A percentile compares a stretch with the other conserved stretches of the same genome.
These are phyloP conservation scores for Mycena leptocephala DNA, from an alignment of 768 basidiomycete genomes.

Conservation along the genomic window DNA sequence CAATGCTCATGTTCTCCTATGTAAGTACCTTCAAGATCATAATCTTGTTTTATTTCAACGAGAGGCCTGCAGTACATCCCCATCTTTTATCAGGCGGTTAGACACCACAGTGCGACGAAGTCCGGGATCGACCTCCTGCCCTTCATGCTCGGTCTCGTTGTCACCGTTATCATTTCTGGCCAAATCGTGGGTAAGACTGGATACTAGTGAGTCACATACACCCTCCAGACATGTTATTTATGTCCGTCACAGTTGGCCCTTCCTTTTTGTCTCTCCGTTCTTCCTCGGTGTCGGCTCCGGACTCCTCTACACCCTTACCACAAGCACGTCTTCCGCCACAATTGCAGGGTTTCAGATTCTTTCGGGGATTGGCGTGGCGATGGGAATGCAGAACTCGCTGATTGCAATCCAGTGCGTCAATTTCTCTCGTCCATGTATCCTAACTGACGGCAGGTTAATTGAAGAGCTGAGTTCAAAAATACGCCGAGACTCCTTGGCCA, in stretches of 20 bases:
- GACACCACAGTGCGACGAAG: constrained; percentile 4
- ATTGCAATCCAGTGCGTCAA: neutral
- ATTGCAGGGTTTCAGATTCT: neutral
- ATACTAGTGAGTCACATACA: neutral
- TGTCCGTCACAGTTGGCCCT: neutral
- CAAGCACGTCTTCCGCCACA: neutral
- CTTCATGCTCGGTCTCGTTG: constrained; percentile 4
- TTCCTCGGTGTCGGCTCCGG: neutral
- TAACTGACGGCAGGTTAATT: neutral
- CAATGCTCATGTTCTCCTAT: neutral
- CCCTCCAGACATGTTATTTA: neutral
- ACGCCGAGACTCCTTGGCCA: neutral
- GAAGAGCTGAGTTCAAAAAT: neutral
- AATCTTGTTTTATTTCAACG: neutral
- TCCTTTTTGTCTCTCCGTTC: neutral
- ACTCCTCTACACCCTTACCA: neutral
- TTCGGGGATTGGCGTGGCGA: neutral
- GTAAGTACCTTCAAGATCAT: neutral
- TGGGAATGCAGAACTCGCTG: neutral
- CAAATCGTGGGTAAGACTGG: constrained; percentile 9
- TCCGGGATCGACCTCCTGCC: constrained; percentile 22
- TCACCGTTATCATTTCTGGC: constrained; percentile 5
- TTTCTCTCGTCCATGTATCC: neutral
- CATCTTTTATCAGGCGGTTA: constrained; percentile 15
- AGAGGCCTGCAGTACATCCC: neutral